Evolutionary conservation across 176 grass and related monocot species (phyloP), one percentile per base, ranked within the genome.

Genomic region (Tuctoria greenei): DNA sequence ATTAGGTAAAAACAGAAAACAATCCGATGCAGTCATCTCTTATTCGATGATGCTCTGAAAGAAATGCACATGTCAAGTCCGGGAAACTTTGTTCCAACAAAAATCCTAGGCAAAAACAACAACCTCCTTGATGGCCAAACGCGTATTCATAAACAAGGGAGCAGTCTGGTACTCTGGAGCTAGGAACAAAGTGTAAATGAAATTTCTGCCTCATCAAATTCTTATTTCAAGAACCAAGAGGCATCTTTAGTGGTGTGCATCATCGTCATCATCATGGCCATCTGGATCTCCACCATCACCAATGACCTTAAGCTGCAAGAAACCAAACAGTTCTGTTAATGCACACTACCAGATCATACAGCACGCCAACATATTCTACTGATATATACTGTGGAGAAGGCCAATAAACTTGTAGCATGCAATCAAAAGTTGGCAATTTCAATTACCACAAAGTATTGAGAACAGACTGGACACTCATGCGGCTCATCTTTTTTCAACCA

Each of bases 401-500:
- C 40, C 3, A 37, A 81, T 42, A 57, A 77, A 42, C n/a, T 66
- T 20, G 50, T 69, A 69, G 61, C 49, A 25, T 56, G 39, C 31
- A 69, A 79, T 49, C 61, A 87, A 2, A 56, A 3, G 14, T 45
- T 67, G 49, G 17, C 0, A n/a, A 52, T 36, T 76, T 67, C 25
- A 87, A 74, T 90, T 99, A 99, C 92, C 92, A 66, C 82, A 84
- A 95, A 99, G 69, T 95, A 95, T 66, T 99, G 96, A 6, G 92
- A 95, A 83, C 96, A 99, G 45, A 99, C 80, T 52, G 89, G 92
- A 55, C 96, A 99, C 70, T 92, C 92, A 82, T 99, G 96, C 2
- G 92, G 91, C 27, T 99, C 91, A 60, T 90, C 96, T 76, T 99
- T 99, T 81, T 99, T 87, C 85, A 99, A 85, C 96, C 96, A 99